Conservation (phyloP, 257 asterid species). For the Solanum bulbocastanum region DNA sequence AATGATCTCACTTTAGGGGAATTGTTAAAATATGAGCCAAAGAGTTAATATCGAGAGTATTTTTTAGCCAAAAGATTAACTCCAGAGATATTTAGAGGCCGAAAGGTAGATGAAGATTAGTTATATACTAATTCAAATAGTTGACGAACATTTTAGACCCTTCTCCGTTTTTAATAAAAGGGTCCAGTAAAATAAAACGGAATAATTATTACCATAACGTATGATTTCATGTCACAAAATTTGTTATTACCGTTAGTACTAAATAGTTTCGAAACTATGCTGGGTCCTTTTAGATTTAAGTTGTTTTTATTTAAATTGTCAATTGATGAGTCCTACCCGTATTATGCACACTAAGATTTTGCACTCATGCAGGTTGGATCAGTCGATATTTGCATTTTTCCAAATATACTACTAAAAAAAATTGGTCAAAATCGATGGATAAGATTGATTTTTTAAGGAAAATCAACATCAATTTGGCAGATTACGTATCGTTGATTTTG, state of each 20-base stretch:
- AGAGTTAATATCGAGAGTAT: too few relatives aligned
- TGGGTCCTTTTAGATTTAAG: background rate
- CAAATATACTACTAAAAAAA: background rate
- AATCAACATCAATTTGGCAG: too few relatives aligned
- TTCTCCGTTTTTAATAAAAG: background rate
- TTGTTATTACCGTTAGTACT: background rate
- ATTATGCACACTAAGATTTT: background rate
- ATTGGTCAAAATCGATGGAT: background rate
- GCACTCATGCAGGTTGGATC: background rate
- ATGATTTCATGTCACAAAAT: background rate
- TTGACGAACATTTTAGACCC: too few relatives aligned
- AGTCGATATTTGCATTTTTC: background rate
- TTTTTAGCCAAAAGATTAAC: background rate
- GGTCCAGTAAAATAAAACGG: too few relatives aligned
- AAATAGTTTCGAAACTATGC: too few relatives aligned
- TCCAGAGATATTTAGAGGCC: too few relatives aligned
- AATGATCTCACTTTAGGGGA: background rate
- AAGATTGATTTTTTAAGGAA: background rate
- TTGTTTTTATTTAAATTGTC: background rate
- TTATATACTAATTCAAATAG: too few relatives aligned
- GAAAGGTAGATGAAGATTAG: too few relatives aligned
- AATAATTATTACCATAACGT: background rate
- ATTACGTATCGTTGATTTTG: too few relatives aligned
- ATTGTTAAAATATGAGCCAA: background rate
- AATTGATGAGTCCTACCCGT: background rate